phyloP scores from a whole-genome alignment of 2,329 filamentous ascomycete genomes.

The Tolypocladium album region DNA sequence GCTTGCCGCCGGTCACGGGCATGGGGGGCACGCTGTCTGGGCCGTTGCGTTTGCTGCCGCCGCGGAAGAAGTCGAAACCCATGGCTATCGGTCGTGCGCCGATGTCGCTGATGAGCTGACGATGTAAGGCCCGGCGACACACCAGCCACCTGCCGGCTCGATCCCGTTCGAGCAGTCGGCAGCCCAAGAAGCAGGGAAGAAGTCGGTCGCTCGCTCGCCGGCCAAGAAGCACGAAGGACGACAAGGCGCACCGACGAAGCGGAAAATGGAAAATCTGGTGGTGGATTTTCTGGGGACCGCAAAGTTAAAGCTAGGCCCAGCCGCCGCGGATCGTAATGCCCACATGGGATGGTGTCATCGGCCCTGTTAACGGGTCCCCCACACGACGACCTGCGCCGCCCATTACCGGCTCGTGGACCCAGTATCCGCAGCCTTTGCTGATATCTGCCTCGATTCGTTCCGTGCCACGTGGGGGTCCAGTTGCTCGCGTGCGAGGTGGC shows the following conservation, averaged over 20 bases:
- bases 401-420: neutral
- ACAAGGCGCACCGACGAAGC: neutral
- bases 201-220: neutral
- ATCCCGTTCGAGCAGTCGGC: neutral
- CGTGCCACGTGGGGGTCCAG: no score
- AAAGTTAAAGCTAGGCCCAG: neutral
- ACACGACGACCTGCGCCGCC: neutral
- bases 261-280: neutral
- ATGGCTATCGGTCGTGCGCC: neutral
- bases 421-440: neutral
- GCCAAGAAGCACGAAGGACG: neutral
- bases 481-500: neutral
- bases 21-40: neutral
- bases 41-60: neutral
- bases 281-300: neutral
- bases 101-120: neutral
- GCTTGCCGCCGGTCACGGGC: neutral
- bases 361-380: neutral
- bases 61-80: neutral
- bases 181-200: neutral
- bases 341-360: neutral
- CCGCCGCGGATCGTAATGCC: neutral
- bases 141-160: neutral
- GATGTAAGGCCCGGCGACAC: neutral
- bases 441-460: no score